Conservation (phyloP, 2,329 filamentous ascomycete genomes). For the Teratosphaeria destructans region DNA sequence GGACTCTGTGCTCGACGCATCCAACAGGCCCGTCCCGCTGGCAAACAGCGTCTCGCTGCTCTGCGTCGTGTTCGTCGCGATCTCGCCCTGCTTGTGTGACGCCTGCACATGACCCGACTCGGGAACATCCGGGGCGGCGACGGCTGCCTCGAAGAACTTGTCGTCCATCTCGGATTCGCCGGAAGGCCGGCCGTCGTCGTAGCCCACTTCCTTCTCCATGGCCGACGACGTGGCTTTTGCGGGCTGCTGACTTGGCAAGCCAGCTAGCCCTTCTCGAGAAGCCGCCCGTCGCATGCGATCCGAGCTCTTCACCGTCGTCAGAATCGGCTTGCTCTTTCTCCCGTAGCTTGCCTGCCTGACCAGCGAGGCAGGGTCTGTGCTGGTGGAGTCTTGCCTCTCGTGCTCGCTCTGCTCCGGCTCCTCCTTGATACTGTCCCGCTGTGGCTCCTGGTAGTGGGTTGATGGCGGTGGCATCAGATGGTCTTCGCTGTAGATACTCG, state of each 20-base stretch:
- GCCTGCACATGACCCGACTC: not conserved
- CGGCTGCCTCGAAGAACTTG: constrained; percentile 8
- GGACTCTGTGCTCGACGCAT: constrained; percentile 25
- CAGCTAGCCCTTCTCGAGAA: constrained; percentile 5
- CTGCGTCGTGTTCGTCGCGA: constrained; percentile 6
- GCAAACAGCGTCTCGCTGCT: not conserved
- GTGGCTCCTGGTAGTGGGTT: not conserved
- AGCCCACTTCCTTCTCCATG: not conserved
- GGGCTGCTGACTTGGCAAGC: constrained; percentile 13
- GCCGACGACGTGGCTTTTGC: not conserved
- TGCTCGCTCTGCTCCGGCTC: not conserved
- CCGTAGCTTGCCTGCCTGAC: constrained; percentile 40
- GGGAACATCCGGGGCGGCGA: constrained; percentile 1
- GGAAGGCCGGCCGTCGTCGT: not conserved
- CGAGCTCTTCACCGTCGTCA: constrained; percentile 38
- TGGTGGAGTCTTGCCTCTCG: constrained; percentile 4
- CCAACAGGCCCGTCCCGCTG: constrained; percentile 24
- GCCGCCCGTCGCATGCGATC: constrained; percentile 21
- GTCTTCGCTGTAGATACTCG: not conserved
- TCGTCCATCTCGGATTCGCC: not conserved
- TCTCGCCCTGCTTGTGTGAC: constrained; percentile 3
- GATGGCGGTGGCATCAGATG: not conserved
- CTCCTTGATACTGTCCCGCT: not conserved
- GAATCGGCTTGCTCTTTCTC: constrained; percentile 35
- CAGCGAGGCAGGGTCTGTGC: constrained; percentile 16